Percentiles rank a stretch among this genome's conserved stretches.
These are phyloP conservation scores for Pseudodiploospora longispora DNA, from an alignment of 2,329 filamentous ascomycete species.

Conservation along the genomic window DNA sequence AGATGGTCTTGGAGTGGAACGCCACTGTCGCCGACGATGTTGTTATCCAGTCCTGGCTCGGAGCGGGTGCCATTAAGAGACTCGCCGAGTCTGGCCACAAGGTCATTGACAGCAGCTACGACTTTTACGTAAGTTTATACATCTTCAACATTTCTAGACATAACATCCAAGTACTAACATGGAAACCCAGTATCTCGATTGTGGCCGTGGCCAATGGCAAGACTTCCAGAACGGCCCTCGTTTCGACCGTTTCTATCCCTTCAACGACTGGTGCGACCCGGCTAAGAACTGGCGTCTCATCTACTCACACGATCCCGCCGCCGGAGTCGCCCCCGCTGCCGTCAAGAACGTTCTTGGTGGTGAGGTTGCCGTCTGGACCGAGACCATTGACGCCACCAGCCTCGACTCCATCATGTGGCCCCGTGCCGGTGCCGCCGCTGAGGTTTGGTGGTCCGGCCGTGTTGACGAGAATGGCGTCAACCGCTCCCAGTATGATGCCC, in stretches of 20 bases:
- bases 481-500: constrained; percentile 61
- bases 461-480: constrained; percentile 59
- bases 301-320: constrained; percentile 71
- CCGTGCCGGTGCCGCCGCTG: constrained; percentile 62
- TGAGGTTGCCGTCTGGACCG: constrained; percentile 74
- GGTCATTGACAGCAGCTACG: constrained; percentile 67
- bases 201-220: constrained; percentile 72
- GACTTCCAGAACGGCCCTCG: constrained; percentile 54
- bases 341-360: constrained; percentile 69
- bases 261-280: constrained; percentile 73
- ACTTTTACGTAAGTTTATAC: constrained; percentile 56
- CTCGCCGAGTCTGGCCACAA: constrained; percentile 58
- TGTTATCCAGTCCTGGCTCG: constrained; percentile 73
- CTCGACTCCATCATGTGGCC: constrained; percentile 75
- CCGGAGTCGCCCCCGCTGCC: constrained; percentile 50
- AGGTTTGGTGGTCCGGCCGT: constrained; percentile 72
- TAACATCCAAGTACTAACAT: neutral
- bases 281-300: constrained; percentile 74
- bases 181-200: constrained; percentile 64
- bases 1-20: constrained; percentile 74
- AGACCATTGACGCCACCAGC: constrained; percentile 68
- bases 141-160: neutral
- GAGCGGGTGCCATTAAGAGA: constrained; percentile 50
- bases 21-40: constrained; percentile 62
- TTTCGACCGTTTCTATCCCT: constrained; percentile 51